Percentiles rank a stretch among this genome's conserved stretches.
Conservation (phyloP, 139 green algal species). For the Micractinium conductrix region DNA sequence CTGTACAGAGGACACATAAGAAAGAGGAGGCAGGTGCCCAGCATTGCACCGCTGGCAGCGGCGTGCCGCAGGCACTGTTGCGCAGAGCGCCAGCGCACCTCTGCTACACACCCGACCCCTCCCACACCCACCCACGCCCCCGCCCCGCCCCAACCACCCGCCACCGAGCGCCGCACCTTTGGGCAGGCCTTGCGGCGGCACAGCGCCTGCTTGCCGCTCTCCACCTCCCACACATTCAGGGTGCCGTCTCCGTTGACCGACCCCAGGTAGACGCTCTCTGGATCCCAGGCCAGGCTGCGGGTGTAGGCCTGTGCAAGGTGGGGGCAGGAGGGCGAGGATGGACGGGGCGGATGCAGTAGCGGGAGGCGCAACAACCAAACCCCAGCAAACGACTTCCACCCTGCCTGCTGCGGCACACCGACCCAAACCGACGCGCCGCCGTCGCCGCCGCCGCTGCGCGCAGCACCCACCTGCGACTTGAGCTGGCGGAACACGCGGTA, state of each 20-base stretch:
- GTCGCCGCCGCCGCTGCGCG: no score
- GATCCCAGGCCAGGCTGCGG: constrained; percentile 82
- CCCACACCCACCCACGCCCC: neutral
- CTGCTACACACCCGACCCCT: neutral
- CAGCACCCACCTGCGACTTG: neutral
- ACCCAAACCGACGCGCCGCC: no score
- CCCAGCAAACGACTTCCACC: no score
- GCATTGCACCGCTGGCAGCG: no score
- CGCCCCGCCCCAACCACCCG: no score
- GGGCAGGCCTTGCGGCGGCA: constrained; percentile 35
- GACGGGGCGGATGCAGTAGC: neutral
- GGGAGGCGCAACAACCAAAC: neutral
- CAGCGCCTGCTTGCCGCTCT: constrained; percentile 44
- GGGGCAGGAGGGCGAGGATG: neutral
- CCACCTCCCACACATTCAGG: constrained; percentile 70
- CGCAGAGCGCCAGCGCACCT: no score
- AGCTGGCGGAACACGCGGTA: constrained; percentile 24
- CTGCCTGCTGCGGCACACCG: no score
- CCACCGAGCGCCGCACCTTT: constrained; percentile 47
- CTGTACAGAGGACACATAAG: constrained; percentile 5
- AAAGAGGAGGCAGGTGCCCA: no score
- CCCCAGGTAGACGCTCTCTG: constrained; percentile 76
- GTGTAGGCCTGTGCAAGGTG: constrained; percentile 65
- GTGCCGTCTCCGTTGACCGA: constrained; percentile 62
- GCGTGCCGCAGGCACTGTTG: no score